These are phyloP conservation scores for Pseudomassariella vexata DNA, from an alignment of 2,329 filamentous ascomycete genomes.

Conservation along the genomic window DNA sequence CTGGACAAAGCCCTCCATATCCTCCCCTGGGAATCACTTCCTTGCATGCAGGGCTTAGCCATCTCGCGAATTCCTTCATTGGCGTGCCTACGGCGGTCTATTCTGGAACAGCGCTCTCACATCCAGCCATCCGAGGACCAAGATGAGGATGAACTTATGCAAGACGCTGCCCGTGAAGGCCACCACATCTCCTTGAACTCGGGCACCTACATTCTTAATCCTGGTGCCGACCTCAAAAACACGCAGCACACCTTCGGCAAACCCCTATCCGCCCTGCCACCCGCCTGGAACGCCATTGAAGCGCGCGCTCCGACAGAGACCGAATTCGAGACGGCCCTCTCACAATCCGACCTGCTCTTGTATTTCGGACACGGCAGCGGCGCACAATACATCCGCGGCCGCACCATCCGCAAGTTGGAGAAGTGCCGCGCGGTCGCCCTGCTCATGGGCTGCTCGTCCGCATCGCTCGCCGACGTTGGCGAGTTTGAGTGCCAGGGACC, in stretches of 20 bases:
- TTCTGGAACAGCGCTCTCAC: slow-evolving; percentile 46
- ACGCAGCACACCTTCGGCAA: slow-evolving; percentile 73
- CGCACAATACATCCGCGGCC: slow-evolving; percentile 85
- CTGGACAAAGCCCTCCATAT: slow-evolving; percentile 85
- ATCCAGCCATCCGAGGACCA: slow-evolving; percentile 9
- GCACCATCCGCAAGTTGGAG: slow-evolving; percentile 72
- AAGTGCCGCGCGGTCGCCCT: slow-evolving; percentile 72
- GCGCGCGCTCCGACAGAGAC: slow-evolving; percentile 66
- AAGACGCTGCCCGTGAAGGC: slow-evolving; percentile 33
- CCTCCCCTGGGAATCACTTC: slow-evolving; percentile 94
- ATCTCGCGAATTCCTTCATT: slow-evolving; percentile 87
- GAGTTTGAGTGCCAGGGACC: slow-evolving; percentile 90
- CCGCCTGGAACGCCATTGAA: slow-evolving; percentile 66
- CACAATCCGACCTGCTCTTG: slow-evolving; percentile 65
- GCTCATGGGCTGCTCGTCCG: slow-evolving; percentile 92
- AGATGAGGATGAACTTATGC: slow-evolving; percentile 18
- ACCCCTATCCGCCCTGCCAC: slow-evolving; percentile 58
- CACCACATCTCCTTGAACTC: slow-evolving; percentile 48
- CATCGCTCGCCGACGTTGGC: slow-evolving; percentile 71
- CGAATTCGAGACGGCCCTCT: slow-evolving; percentile 67
- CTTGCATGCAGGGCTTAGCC: slow-evolving; percentile 72
- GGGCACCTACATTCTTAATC: slow-evolving; percentile 83
- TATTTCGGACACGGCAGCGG: slow-evolving; percentile 97
- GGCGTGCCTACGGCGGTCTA: slow-evolving; percentile 70
- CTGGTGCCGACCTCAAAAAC: slow-evolving; percentile 72